Evolutionary conservation across 2,329 filamentous ascomycete genomes (phyloP), one percentile per base, ranked within the genome.

Genomic region (Sclerotinia borealis): DNA sequence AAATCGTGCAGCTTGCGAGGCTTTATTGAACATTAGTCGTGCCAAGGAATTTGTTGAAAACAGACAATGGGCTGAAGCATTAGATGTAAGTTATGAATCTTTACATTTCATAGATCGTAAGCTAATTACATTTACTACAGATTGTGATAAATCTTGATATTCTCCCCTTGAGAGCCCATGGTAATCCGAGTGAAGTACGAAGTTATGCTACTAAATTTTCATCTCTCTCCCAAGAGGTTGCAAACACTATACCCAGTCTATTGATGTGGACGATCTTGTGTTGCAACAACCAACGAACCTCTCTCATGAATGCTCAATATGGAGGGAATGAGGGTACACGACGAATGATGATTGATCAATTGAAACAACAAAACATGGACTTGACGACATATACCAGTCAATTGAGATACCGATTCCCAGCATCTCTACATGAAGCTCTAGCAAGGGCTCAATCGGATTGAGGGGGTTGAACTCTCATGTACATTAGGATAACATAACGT

Each of bases 371-470:
- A 79, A 92, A 91, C 45, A 87, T 92, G 76, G 93, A 98, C 76
- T 77, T 97, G 71, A 96, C 95, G 80, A 90, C 95, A 17, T 98
- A 96, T 79, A 93, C 92, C 19, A 93, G 92, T 63, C 86, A 96
- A 82, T 86, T 98, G 73, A 87, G 91, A 73, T 98, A 96, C 78
- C 87, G 95, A 72, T 84, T 98, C 78, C 91, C 92, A 58, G 89
- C 91, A 43, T 85, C 90, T 72, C 83, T 98, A 62, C 93, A 96
- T 77, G 93, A 97, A 80, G 90, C 89, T 67, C 79, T 98, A 72
- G 93, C 92, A 55, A 85, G 88, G 73, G 92, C 91, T 47, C 71
- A 74, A 50, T 68, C 70, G 11, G 70, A 71, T 39, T 71, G 63
- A 67, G n/a, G 61, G 49, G 36, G 54, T 25, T 34, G 34, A 25